Percentiles rank a stretch among this genome's conserved stretches.
These are phyloP conservation scores for Wickerhamomyces ciferrii DNA, from an alignment of 805 yeast genomes.

Conservation along the genomic window DNA sequence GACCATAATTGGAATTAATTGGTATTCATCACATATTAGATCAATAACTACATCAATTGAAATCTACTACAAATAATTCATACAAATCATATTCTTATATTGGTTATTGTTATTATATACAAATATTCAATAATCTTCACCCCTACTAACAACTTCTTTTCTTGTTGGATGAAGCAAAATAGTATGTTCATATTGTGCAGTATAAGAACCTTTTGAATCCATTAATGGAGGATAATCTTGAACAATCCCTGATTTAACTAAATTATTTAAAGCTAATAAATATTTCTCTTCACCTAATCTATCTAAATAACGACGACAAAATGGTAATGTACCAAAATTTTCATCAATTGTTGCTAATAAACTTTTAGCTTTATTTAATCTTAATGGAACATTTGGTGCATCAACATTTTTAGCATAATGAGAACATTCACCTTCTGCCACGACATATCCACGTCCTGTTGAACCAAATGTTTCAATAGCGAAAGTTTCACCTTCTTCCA, in stretches of 20 bases:
- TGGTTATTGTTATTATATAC: too few relatives aligned
- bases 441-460: conserved; percentile 90
- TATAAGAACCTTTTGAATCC: conserved; percentile 79
- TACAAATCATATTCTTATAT: too few relatives aligned
- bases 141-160: conserved; percentile 92
- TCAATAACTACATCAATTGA: too few relatives aligned
- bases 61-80: too few relatives aligned
- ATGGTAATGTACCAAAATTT: conserved; percentile 91
- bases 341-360: conserved; percentile 66
- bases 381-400: conserved; percentile 43
- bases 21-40: too few relatives aligned
- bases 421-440: conserved; percentile 85
- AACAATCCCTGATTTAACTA: conserved; percentile 83
- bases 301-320: conserved; percentile 93
- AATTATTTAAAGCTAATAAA: conserved; percentile 74
- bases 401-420: conserved; percentile 74
- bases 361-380: conserved; percentile 62
- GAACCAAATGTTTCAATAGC: conserved; percentile 98
- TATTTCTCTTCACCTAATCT: conserved; percentile 90
- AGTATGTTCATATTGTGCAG: conserved; percentile 97
- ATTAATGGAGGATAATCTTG: conserved; percentile 92
- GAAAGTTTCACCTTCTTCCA: conserved; percentile 98
- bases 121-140: conserved; percentile 83
- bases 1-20: too few relatives aligned
- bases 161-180: conserved; percentile 82